Base-by-base conservation (phyloP, 2,329 filamentous ascomycete genomes). In the Basipetospora chlamydospora region DNA sequence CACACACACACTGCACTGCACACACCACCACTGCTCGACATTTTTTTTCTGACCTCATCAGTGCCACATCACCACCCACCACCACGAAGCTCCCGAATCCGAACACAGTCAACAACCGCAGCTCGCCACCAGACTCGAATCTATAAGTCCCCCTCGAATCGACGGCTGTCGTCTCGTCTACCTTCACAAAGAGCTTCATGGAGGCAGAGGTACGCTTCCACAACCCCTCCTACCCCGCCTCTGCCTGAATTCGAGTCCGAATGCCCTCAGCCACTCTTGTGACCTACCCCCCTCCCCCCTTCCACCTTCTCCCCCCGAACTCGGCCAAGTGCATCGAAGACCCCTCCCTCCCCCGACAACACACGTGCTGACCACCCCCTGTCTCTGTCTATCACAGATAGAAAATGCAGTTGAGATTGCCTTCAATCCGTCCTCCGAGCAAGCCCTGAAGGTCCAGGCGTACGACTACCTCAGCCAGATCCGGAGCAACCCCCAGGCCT, bases 341-440 rank as follows among this genome's bases (percentile, higher is more conserved):
- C n/a, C n/a, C n/a, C n/a, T n/a, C n/a, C n/a, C n/a, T n/a, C n/a
- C n/a, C n/a, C n/a, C n/a, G n/a, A n/a, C n/a, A n/a, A n/a, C n/a
- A n/a, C n/a, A n/a, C n/a, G n/a, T n/a, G n/a, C n/a, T n/a, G n/a
- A n/a, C n/a, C n/a, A n/a, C n/a, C n/a, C n/a, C n/a, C n/a, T n/a
- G n/a, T n/a, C n/a, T n/a, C n/a, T n/a, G n/a, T n/a, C n/a, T n/a
- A 9, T 26, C 25, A 6, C 28, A 95, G 84, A 78, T 95, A 58
- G 82, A 90, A 63, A 88, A 84, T 64, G 90, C 90, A 59, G 90
- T 96, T 63, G 77, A 90, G 59, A 92, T 96, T 63, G 84, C 85
- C 59, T 90, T 78, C 65, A 79, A 88, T 59, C 83, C 84, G 41
- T 62, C 70, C 49, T 80, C 85, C 49, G 76, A 87, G 58, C 76